These are phyloP conservation scores for Podospora anserina DNA, from an alignment of 495 filamentous ascomycete species.

Conservation along the genomic window DNA sequence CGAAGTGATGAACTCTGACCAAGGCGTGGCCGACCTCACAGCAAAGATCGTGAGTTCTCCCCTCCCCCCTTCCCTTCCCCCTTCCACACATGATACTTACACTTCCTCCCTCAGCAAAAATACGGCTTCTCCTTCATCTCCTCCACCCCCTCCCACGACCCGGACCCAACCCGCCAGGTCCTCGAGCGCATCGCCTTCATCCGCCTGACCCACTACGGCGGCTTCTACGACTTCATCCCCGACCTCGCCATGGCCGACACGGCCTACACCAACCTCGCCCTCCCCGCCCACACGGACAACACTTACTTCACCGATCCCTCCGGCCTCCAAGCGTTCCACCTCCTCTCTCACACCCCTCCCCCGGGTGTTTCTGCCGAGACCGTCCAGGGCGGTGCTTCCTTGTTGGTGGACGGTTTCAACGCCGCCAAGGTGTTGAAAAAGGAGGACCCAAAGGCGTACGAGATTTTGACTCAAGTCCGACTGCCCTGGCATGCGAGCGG, in stretches of 20 bases:
- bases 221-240: conserved; percentile 92
- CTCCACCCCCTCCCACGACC: conserved; percentile 58
- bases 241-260: conserved; percentile 85
- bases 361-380: conserved; percentile 36
- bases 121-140: conserved; percentile 71
- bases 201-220: conserved; percentile 84
- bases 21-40: conserved; percentile 35
- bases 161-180: conserved; percentile 64
- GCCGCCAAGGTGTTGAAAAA: conserved; percentile 57
- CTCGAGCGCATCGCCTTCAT: conserved; percentile 80
- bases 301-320: conserved; percentile 92
- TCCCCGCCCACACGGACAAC: conserved; percentile 83
- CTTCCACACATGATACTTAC: not conserved
- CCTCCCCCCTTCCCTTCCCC: not conserved
- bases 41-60: conserved; percentile 31
- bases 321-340: conserved; percentile 85
- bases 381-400: conserved; percentile 60
- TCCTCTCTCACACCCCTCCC: conserved; percentile 65
- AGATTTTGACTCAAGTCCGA: conserved; percentile 46
- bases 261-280: conserved; percentile 79
- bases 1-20: conserved; percentile 52
- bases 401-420: conserved; percentile 80
- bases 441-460: conserved; percentile 49
- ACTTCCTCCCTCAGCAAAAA: conserved; percentile 14
- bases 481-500: conserved; percentile 79